phyloP scores from a whole-genome alignment of 306 rosid species.

The Prunus mume region DNA sequence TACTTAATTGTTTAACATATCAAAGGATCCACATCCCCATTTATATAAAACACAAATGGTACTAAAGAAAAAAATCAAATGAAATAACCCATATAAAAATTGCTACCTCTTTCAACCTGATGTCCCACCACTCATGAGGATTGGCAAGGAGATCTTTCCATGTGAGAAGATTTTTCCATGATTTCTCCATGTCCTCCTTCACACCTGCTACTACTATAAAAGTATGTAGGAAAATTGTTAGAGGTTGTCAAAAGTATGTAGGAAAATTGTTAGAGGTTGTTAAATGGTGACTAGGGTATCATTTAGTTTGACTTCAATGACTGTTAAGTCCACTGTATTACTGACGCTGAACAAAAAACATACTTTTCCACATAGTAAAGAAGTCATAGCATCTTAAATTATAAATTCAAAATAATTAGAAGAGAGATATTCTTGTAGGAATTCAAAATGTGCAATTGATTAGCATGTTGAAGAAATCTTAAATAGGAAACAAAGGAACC shows the following conservation, averaged over 20 bases:
- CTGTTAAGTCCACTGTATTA: neutral
- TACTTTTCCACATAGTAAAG: neutral
- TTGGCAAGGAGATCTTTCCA: conserved; percentile 15
- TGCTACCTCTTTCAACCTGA: conserved; percentile 15
- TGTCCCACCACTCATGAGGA: conserved; percentile 10
- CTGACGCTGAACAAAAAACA: neutral
- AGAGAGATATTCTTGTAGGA: no score
- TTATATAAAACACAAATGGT: neutral
- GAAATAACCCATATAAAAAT: neutral
- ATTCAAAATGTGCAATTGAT: no score
- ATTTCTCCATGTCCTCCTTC: neutral
- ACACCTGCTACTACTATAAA: neutral
- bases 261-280: neutral
- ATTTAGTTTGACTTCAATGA: neutral
- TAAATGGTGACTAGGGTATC: neutral
- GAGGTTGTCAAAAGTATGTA: neutral
- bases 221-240: neutral
- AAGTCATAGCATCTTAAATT: neutral
- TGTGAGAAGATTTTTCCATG: neutral
- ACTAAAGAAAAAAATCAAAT: neutral
- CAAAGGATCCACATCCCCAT: neutral
- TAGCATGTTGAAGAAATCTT: no score
- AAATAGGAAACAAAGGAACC: no score
- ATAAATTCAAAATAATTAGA: no score
- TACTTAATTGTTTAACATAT: neutral